Conservation (phyloP, 345 rosid genomes). For the Pugionium cornutum region DNA sequence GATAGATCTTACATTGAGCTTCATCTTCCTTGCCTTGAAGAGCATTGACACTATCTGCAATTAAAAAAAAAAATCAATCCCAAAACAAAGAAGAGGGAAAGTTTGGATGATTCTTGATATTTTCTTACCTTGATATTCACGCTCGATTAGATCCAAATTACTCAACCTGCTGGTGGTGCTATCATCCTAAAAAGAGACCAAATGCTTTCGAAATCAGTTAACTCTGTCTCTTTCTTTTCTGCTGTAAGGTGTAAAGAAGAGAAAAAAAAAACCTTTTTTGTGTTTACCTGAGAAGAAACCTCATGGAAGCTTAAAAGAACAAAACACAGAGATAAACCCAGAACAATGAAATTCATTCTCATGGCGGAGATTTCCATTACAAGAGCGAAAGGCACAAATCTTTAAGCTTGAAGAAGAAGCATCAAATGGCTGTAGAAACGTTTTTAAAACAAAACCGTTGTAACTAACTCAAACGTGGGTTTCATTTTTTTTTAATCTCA, state of each 20-base stretch:
- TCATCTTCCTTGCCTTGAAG: slow-evolving; percentile 23
- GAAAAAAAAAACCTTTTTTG: not conserved
- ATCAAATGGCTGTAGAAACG: slow-evolving; percentile 7
- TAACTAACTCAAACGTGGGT: slow-evolving; percentile 41
- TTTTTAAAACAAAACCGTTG: slow-evolving; percentile 31
- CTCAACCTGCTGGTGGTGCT: slow-evolving; percentile 22
- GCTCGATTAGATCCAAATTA: slow-evolving; percentile 34
- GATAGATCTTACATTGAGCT: slow-evolving; percentile 30
- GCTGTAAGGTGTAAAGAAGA: not conserved
- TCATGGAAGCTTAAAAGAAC: slow-evolving; percentile 33
- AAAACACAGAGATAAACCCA: slow-evolving; percentile 35
- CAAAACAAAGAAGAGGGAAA: not conserved
- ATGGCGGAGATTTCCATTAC: slow-evolving; percentile 17
- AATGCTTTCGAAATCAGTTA: not conserved
- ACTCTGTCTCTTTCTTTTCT: not conserved
- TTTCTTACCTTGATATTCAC: slow-evolving; percentile 35
- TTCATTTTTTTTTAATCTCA: slow-evolving; percentile 19
- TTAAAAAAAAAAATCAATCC: not conserved
- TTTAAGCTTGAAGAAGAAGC: slow-evolving; percentile 20
- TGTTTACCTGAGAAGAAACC: slow-evolving; percentile 40
- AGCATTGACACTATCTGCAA: slow-evolving; percentile 28
- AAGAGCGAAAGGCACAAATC: slow-evolving; percentile 2
- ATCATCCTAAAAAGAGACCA: slow-evolving; percentile 28
- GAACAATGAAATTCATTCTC: slow-evolving; percentile 13
- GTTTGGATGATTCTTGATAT: not conserved